Percentiles rank a stretch among this genome's conserved stretches.
Evolutionary conservation across 2,329 filamentous ascomycete species (phyloP).

Genomic region (Colletotrichum sp.): DNA sequence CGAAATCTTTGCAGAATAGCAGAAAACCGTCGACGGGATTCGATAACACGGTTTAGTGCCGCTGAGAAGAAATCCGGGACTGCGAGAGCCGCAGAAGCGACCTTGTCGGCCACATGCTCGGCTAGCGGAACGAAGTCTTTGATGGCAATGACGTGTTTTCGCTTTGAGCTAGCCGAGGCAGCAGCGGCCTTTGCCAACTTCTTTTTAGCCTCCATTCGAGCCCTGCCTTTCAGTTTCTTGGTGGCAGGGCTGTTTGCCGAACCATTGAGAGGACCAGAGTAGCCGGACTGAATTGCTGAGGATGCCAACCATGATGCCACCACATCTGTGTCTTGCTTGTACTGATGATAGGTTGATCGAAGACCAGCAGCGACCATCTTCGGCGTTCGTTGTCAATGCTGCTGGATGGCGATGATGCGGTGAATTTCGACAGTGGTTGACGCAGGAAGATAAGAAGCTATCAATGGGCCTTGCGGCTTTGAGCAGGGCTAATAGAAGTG

Average conservation of each 20-base stretch:
- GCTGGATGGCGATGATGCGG: neutral
- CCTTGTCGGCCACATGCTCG: slow-evolving; percentile 31
- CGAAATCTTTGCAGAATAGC: slow-evolving; percentile 22
- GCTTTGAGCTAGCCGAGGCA: neutral
- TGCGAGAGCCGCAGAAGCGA: neutral
- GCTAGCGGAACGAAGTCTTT: slow-evolving; percentile 43
- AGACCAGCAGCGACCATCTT: slow-evolving; percentile 27
- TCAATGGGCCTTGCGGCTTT: neutral
- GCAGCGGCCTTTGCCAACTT: neutral
- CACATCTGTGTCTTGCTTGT: slow-evolving; percentile 44
- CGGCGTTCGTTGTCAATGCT: neutral
- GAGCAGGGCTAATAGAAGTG: neutral
- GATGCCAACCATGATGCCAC: slow-evolving; percentile 46
- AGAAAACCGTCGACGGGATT: slow-evolving; percentile 32
- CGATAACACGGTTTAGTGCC: slow-evolving; percentile 43
- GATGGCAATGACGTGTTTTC: slow-evolving; percentile 38
- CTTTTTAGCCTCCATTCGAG: slow-evolving; percentile 7
- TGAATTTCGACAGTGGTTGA: neutral
- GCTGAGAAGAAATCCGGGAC: slow-evolving; percentile 33
- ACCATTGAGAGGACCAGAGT: slow-evolving; percentile 20
- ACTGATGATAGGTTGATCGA: slow-evolving; percentile 37
- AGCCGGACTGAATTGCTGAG: slow-evolving; percentile 41
- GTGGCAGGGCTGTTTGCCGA: neutral
- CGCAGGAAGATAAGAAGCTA: neutral
- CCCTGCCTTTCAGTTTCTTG: slow-evolving; percentile 31